A percentile compares a stretch with the other conserved stretches of the same genome.
Conservation (phyloP, 306 rosid genomes). For the Clitoria ternatea region DNA sequence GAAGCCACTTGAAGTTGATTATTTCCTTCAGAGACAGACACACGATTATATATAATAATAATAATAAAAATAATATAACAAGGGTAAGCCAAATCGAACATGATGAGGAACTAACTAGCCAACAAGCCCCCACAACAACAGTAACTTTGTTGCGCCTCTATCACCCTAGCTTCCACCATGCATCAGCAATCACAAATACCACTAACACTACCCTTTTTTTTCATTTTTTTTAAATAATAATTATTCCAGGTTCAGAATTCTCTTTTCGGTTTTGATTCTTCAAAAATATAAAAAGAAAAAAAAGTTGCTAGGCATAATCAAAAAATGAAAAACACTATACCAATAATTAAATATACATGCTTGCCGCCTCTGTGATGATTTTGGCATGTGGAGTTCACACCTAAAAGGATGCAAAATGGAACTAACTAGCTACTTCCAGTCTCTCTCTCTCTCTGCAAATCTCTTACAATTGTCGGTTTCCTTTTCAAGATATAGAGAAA, state of each 20-base stretch:
- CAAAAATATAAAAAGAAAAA: neutral
- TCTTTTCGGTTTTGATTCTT: neutral
- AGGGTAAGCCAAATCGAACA: neutral
- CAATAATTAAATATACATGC: neutral
- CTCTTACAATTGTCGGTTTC: conserved; percentile 22
- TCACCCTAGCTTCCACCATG: conserved; percentile 14
- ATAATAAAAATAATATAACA: too few species aligned
- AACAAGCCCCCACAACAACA: neutral
- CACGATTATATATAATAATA: neutral
- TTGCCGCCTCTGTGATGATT: conserved; percentile 8
- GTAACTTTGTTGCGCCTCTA: neutral
- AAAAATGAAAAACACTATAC: neutral
- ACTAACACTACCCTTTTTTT: neutral
- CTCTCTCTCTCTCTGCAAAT: neutral
- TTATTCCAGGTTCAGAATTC: neutral
- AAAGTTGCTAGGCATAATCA: too few species aligned
- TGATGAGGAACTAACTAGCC: neutral
- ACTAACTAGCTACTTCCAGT: neutral
- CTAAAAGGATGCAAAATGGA: conserved; percentile 3
- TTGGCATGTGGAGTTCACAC: conserved; percentile 11
- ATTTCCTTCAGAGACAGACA: conserved; percentile 7
- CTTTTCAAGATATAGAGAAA: conserved; percentile 6
- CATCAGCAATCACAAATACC: conserved; percentile 1
- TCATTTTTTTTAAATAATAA: neutral
- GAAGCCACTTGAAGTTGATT: neutral